Evolutionary conservation across 768 basidiomycete species (phyloP).

Genomic region (Pisolithus orientalis): DNA sequence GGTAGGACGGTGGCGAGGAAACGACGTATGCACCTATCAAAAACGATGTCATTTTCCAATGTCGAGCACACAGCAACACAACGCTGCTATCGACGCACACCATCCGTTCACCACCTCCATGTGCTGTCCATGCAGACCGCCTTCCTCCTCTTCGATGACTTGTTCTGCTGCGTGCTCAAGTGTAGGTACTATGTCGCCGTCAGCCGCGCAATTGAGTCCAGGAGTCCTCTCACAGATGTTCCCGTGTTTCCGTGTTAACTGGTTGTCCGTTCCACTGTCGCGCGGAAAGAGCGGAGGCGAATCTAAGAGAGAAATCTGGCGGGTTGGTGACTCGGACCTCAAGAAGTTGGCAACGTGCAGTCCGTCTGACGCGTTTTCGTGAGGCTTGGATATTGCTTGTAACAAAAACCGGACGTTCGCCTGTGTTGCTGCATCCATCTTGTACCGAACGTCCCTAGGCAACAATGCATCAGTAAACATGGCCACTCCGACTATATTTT

Average conservation of each 20-base stretch:
- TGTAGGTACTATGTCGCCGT: constrained; percentile 18
- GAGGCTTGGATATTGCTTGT: constrained; percentile 17
- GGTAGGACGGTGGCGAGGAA: constrained; percentile 35
- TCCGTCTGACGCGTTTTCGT: constrained; percentile 8
- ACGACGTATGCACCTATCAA: constrained; percentile 31
- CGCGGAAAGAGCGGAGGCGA: constrained; percentile 28
- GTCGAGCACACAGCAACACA: not conserved
- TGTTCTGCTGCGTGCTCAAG: constrained; percentile 16
- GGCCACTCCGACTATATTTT: not conserved
- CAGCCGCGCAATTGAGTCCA: constrained; percentile 14
- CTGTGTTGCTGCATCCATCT: constrained; percentile 20
- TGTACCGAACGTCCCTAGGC: constrained; percentile 24
- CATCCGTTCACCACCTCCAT: constrained; percentile 60
- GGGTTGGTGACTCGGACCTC: constrained; percentile 26
- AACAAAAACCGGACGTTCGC: constrained; percentile 21
- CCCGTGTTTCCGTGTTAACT: not conserved
- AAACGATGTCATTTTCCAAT: not conserved
- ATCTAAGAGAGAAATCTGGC: not conserved
- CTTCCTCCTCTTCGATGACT: constrained; percentile 33
- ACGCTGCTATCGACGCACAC: constrained; percentile 45
- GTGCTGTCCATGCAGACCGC: constrained; percentile 36
- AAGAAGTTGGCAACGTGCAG: constrained; percentile 25
- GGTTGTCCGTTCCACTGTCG: constrained; percentile 5
- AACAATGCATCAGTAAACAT: constrained; percentile 1
- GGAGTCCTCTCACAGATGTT: not conserved